Evolutionary conservation across 495 filamentous ascomycete genomes (phyloP), one percentile per base, ranked within the genome.

Genomic region (Chaetomium cochliodes): DNA sequence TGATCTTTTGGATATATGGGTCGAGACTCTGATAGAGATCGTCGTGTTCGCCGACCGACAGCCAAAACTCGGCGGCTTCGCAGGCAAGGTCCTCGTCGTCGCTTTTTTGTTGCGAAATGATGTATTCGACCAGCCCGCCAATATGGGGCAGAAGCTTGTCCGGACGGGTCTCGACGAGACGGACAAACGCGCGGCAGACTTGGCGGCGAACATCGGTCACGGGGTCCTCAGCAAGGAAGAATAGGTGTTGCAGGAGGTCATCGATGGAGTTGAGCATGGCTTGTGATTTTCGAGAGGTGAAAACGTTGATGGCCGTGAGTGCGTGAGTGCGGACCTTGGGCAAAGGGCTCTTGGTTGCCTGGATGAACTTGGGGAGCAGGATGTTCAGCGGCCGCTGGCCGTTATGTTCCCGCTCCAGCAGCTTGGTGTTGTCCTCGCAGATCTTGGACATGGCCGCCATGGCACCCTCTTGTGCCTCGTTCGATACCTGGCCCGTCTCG

Each of bases 51-150:
- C 93, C 93, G 37, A 96, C 87, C 56, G 90, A 90, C 55, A 99
- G 85, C 92, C 93, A 99, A 72, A 99, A 99, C 76, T 98, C 94
- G 9, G 96, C 93, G 18, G 94, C 94, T 74, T 98, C 94, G 42
- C 94, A 86, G 49, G 93, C 92, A 55, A 98, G 83, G 56, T 98
- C 94, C 56, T 92, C 90, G 68, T 97, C 93, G 37, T 94, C 90
- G 63, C 87, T 91, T 69, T 87, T 84, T 74, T 98, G 94, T 74
- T 98, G 93, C 28, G 86, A 78, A 64, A 97, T 82, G 76, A 96
- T 96, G 74, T 96, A 99, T 72, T 92, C 89, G 33, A 98, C 93
- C 60, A 99, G 81, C 1, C 91, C 94, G 61, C 82, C 81, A 78
- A 99, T 88, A 72, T 98, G 90, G 23, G 94, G 94, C 33, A 89